These are phyloP conservation scores for Phytophthora ramorum DNA, from an alignment of 352 stramenopile genomes.

Conservation along the genomic window DNA sequence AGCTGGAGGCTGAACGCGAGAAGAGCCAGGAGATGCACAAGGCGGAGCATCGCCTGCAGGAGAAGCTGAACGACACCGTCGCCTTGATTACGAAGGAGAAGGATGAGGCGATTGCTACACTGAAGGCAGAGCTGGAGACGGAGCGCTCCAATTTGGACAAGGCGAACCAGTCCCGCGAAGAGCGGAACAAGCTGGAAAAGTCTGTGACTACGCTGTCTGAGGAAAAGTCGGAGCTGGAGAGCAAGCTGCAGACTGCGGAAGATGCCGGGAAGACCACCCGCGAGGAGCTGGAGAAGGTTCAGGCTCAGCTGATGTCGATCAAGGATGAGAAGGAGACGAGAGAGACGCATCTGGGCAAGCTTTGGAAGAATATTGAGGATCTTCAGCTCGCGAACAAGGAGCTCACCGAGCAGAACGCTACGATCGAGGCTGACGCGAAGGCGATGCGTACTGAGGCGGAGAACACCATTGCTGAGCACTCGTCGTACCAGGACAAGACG, in stretches of 20 bases:
- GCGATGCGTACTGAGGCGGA: conserved; percentile 48
- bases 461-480: conserved; percentile 43
- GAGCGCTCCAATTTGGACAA: conserved; percentile 26
- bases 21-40: too few relatives aligned
- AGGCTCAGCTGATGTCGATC: conserved; percentile 37
- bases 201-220: conserved; percentile 21
- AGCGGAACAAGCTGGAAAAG: conserved; percentile 30
- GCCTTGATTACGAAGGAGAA: too few relatives aligned
- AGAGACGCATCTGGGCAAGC: conserved; percentile 58
- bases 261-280: conserved; percentile 16
- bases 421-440: conserved; percentile 52
- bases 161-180: neutral
- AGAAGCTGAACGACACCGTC: too few relatives aligned
- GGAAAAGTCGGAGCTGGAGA: conserved; percentile 28
- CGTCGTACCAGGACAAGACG: conserved; percentile 38
- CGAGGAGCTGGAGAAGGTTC: conserved; percentile 35
- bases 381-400: conserved; percentile 56
- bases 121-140: conserved; percentile 17
- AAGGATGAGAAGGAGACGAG: conserved; percentile 48
- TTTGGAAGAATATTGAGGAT: conserved; percentile 63
- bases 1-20: too few relatives aligned
- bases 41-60: too few relatives aligned
- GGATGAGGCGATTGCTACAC: too few relatives aligned
- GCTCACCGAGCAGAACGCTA: conserved; percentile 51
- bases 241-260: conserved; percentile 25